Percentiles rank a stretch among this genome's conserved stretches.
Evolutionary conservation across 345 rosid genomes (phyloP).

Genomic region (Dimocarpus longan): DNA sequence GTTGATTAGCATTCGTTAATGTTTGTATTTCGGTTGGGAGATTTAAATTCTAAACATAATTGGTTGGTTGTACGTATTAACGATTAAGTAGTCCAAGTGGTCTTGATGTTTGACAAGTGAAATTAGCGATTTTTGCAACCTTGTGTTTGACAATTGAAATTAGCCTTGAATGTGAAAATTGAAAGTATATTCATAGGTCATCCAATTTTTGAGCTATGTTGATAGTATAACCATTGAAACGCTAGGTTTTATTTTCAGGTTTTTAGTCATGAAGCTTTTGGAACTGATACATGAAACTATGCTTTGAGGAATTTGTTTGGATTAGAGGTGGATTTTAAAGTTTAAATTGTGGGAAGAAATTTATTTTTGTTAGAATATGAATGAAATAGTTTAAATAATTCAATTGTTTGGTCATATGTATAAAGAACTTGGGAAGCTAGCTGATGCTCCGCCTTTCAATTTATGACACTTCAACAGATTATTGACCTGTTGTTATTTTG

Average conservation of each 20-base stretch:
- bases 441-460: not conserved
- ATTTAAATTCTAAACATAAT: not conserved
- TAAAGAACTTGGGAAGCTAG: not conserved
- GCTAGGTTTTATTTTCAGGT: no score
- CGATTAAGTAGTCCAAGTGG: not conserved
- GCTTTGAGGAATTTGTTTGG: no score
- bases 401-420: not conserved
- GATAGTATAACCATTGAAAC: no score
- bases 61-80: not conserved
- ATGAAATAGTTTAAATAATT: not conserved
- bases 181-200: no score
- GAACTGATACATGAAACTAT: no score
- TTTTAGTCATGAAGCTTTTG: no score
- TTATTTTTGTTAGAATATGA: not conserved
- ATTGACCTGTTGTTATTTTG: not conserved
- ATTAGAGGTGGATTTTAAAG: no score
- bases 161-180: no score
- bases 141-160: no score
- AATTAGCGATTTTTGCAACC: no score
- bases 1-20: not conserved
- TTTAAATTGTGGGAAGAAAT: constrained; percentile 4
- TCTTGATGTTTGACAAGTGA: no score
- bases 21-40: not conserved
- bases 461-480: not conserved
- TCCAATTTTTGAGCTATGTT: no score